Conservation (phyloP, 352 stramenopile genomes). For the Phytophthora capsici region DNA sequence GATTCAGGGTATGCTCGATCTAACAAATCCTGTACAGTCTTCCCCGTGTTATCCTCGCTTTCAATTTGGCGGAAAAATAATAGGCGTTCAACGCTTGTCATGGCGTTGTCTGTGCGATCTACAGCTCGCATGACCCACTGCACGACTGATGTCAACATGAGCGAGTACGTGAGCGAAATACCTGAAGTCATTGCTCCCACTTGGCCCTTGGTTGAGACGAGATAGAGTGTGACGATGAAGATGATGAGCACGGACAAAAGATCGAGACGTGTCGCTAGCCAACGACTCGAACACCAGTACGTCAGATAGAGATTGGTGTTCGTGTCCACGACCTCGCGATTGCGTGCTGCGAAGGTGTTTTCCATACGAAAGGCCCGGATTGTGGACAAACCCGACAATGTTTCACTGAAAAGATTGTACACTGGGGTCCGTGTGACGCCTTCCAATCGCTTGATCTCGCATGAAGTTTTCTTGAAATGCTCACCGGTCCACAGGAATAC, state of each 20-base stretch:
- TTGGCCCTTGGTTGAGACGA: slow-evolving; percentile 59
- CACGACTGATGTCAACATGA: slow-evolving; percentile 58
- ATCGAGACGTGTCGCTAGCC: slow-evolving; percentile 94
- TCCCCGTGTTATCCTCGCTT: slow-evolving; percentile 19
- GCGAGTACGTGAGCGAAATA: slow-evolving; percentile 49
- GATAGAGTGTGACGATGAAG: slow-evolving; percentile 83
- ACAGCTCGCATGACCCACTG: slow-evolving; percentile 34
- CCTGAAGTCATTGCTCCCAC: slow-evolving; percentile 39
- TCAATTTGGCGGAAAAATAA: slow-evolving; percentile 41
- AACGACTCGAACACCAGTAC: slow-evolving; percentile 75
- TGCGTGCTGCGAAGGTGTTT: slow-evolving; percentile 33
- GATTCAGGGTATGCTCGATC: neutral
- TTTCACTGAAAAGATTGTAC: slow-evolving; percentile 93
- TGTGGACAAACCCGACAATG: slow-evolving; percentile 88
- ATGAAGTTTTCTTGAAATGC: slow-evolving; percentile 87
- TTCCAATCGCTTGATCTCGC: slow-evolving; percentile 94
- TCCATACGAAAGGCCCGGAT: slow-evolving; percentile 83
- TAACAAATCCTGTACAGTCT: no score
- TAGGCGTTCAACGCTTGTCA: slow-evolving; percentile 49
- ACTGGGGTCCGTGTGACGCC: slow-evolving; percentile 85
- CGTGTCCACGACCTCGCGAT: slow-evolving; percentile 48
- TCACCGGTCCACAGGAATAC: slow-evolving; percentile 65
- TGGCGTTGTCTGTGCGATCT: slow-evolving; percentile 44
- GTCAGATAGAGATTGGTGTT: slow-evolving; percentile 47
- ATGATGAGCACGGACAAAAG: slow-evolving; percentile 87